A percentile compares a stretch with the other conserved stretches of the same genome.
These are phyloP conservation scores for Hawksworthiomyces lignivorus DNA, from an alignment of 2,329 filamentous ascomycete species.

Conservation along the genomic window DNA sequence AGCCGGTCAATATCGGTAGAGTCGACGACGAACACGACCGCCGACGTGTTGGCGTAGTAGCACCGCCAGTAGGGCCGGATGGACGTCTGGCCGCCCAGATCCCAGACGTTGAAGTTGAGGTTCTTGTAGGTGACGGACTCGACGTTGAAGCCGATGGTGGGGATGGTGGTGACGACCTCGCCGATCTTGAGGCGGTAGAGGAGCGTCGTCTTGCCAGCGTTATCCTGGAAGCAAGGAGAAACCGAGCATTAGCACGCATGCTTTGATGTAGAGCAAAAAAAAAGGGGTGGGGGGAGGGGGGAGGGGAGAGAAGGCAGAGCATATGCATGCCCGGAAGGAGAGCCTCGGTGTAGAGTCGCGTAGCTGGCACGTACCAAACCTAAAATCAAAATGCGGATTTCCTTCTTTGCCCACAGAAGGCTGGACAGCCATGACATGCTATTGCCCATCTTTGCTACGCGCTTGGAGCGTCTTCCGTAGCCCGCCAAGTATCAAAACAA, in stretches of 20 bases:
- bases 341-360: no score
- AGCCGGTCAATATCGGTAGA: constrained; percentile 95
- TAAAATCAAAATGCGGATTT: constrained; percentile 91
- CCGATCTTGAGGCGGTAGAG: constrained; percentile 97
- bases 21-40: constrained; percentile 97
- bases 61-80: constrained; percentile 98
- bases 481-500: no score
- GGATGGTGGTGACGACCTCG: constrained; percentile 97
- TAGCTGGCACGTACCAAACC: constrained; percentile 73
- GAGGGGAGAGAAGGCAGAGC: no score
- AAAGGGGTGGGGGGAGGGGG: no score
- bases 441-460: constrained; percentile 59
- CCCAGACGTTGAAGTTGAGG: constrained; percentile 98
- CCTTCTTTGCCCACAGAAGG: constrained; percentile 87
- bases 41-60: constrained; percentile 98
- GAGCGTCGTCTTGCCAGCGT: constrained; percentile 95
- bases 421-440: constrained; percentile 62
- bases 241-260: no score
- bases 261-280: no score
- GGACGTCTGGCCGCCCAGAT: constrained; percentile 95
- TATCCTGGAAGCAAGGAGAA: no score
- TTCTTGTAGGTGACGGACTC: constrained; percentile 98
- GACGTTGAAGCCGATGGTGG: constrained; percentile 98
- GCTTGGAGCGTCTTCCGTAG: no score
- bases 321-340: no score